Evolutionary conservation across 2,329 filamentous ascomycete species (phyloP), one percentile per base, ranked within the genome.

Genomic region (Alternaria postmessia): DNA sequence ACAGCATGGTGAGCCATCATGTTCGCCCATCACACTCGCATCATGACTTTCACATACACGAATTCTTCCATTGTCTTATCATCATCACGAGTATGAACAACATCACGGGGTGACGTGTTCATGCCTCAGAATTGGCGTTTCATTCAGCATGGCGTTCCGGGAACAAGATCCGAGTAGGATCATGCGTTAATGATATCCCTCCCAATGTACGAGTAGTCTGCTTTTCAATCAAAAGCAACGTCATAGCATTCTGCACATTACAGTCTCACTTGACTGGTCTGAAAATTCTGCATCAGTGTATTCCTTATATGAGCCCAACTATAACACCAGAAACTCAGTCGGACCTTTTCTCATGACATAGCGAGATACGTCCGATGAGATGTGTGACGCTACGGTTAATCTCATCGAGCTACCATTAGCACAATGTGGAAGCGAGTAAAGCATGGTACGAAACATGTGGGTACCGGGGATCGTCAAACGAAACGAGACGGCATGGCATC

Each of bases 141-240:
- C 32, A 48, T 49, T 24, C 32, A 49, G 46, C 46, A 36, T 38
- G 46, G 46, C 30, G 46, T 38, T 49, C 46, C 32, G 34, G 32
- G 30, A 26, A 36, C 16, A 34, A 16, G 32, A 38, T 38, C 46
- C 20, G 46, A 49, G 14, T 49, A 34, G 32, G 20, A 38, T 49
- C 20, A 49, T 49, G 46, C 46, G 20, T 49, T 49, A 24, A 49
- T 24, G 46, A 49, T 49, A 49, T 49, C 46, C 46, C 8, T 38
- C 46, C 20, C 22, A 49, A 36, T 38, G 20, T 49, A 49, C 32
- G 16, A 49, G 8, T 49, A 38, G 16, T 49, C 30, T 49, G 32
- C 30, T 24, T 36, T 49, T 49, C 20, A 22, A 22, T n/a, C 11
- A 20, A 49, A 16, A 49, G 46, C 46, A 49, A 26, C 16, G 32